phyloP scores from a whole-genome alignment of 495 filamentous ascomycete genomes.

The Aspergillus incahuasiensis region DNA sequence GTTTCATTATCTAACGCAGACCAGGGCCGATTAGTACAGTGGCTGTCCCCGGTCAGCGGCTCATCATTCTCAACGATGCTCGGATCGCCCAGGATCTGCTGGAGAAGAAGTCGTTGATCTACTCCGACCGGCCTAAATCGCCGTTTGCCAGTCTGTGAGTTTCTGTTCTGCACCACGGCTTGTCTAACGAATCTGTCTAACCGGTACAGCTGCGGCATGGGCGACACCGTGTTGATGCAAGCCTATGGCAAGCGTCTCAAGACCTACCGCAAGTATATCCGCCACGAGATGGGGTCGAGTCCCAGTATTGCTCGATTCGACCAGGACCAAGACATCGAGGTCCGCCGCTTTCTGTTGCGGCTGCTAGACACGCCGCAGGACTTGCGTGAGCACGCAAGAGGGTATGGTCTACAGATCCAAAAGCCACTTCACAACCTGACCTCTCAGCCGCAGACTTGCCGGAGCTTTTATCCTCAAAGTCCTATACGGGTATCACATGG shows the following conservation, averaged over 20 bases:
- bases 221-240: no score
- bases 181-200: not conserved
- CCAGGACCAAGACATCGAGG: slow-evolving; percentile 34
- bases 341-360: slow-evolving; percentile 38
- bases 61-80: slow-evolving; percentile 46
- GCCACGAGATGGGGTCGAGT: slow-evolving; percentile 26
- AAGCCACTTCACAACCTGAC: no score
- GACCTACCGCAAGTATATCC: slow-evolving; percentile 28
- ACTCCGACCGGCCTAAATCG: slow-evolving; percentile 37
- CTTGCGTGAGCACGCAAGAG: slow-evolving; percentile 33
- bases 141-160: slow-evolving; percentile 31
- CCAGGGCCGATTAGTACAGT: slow-evolving; percentile 45
- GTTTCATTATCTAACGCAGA: no score
- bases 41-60: slow-evolving; percentile 40
- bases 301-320: slow-evolving; percentile 29
- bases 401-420: slow-evolving; percentile 15
- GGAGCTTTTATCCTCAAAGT: slow-evolving; percentile 45
- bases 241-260: not conserved
- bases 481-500: slow-evolving; percentile 45
- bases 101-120: slow-evolving; percentile 38
- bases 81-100: slow-evolving; percentile 37
- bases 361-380: slow-evolving; percentile 31
- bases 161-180: not conserved
- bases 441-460: slow-evolving; percentile 22
- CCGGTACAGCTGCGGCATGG: no score